Conservation (phyloP, 2,329 filamentous ascomycete genomes). For the Epichloe festucae region DNA sequence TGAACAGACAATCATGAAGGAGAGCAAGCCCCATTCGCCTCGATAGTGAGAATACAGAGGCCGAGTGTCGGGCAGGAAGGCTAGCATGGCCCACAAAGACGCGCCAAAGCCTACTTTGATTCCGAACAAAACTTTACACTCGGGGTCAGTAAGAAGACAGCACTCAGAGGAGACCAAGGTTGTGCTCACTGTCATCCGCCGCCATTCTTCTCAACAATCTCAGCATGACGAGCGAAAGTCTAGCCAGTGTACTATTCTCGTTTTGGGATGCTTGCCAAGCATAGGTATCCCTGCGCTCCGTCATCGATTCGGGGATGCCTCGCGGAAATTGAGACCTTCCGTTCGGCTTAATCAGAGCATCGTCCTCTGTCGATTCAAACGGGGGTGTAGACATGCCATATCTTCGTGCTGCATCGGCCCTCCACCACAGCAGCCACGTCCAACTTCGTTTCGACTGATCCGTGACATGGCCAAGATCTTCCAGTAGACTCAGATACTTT, state of each 20-base stretch:
- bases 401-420: background rate
- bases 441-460: constrained; percentile 51
- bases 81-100: constrained; percentile 67
- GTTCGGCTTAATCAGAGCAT: constrained; percentile 25
- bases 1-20: constrained; percentile 89
- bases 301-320: constrained; percentile 36
- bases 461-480: constrained; percentile 61
- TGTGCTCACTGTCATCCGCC: constrained; percentile 33
- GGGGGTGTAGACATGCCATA: constrained; percentile 9
- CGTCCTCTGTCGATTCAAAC: constrained; percentile 19
- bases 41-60: constrained; percentile 71
- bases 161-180: background rate
- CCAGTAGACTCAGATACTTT: constrained; percentile 62
- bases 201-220: constrained; percentile 28
- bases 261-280: constrained; percentile 34
- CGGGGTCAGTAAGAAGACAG: background rate
- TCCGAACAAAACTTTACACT: constrained; percentile 47
- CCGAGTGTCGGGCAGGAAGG: constrained; percentile 62
- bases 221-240: constrained; percentile 28
- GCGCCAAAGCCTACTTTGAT: constrained; percentile 83
- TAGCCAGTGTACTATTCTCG: constrained; percentile 25
- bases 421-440: constrained; percentile 72
- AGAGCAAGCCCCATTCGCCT: constrained; percentile 88
- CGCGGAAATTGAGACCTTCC: constrained; percentile 34
- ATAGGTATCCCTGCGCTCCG: constrained; percentile 31